Percentiles rank a stretch among this genome's conserved stretches.
These are phyloP conservation scores for Epichloe elymi DNA, from an alignment of 2,329 filamentous ascomycete genomes.

Conservation along the genomic window DNA sequence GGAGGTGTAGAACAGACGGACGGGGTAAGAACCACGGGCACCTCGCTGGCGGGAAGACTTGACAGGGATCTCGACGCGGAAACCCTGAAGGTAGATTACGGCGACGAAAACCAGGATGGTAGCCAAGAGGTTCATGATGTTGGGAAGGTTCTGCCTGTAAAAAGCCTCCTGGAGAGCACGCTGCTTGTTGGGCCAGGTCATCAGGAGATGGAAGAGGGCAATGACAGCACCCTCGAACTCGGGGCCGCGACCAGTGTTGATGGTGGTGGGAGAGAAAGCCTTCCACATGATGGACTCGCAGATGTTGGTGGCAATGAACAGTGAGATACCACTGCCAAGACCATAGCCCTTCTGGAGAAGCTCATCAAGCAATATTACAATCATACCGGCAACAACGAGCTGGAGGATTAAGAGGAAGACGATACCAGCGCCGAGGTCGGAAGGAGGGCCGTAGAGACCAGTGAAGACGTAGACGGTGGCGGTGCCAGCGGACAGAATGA, in stretches of 20 bases:
- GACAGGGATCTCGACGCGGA: slow-evolving; percentile 99
- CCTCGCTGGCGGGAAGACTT: slow-evolving; percentile 98
- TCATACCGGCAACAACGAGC: slow-evolving; percentile 92
- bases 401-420: slow-evolving; percentile 97
- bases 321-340: slow-evolving; percentile 93
- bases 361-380: slow-evolving; percentile 98
- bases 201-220: slow-evolving; percentile 90
- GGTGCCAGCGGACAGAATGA: slow-evolving; percentile 94
- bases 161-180: slow-evolving; percentile 96
- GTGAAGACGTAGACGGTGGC: slow-evolving; percentile 98
- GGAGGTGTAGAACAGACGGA: slow-evolving; percentile 98
- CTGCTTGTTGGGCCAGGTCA: slow-evolving; percentile 99
- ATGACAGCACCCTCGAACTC: slow-evolving; percentile 99
- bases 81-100: slow-evolving; percentile 98
- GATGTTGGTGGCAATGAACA: slow-evolving; percentile 99
- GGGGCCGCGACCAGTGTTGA: slow-evolving; percentile 97
- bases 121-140: slow-evolving; percentile 96
- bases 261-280: slow-evolving; percentile 96
- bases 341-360: slow-evolving; percentile 99
- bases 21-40: slow-evolving; percentile 93
- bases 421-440: slow-evolving; percentile 92
- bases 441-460: slow-evolving; percentile 91
- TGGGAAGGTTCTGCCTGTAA: slow-evolving; percentile 98
- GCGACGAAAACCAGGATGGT: slow-evolving; percentile 89
- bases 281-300: slow-evolving; percentile 99